phyloP scores from a whole-genome alignment of 2,329 filamentous ascomycete genomes.

The Dactylellina cionopaga region DNA sequence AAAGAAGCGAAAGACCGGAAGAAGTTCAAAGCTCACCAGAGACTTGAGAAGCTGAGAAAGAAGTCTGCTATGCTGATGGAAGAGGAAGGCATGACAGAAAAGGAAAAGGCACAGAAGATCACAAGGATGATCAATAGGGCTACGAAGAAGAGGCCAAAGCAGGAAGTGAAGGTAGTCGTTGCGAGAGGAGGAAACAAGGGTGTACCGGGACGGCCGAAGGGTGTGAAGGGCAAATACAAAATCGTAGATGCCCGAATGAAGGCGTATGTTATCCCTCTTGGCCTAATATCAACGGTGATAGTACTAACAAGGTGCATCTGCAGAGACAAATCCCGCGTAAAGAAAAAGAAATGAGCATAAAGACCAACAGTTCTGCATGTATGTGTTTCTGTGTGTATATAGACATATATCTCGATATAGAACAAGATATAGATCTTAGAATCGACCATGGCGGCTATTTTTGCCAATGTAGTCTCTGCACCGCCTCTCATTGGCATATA shows the following conservation, averaged over 20 bases:
- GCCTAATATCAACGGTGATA: not conserved
- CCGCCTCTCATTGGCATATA: no score
- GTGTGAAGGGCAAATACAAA: slow-evolving; percentile 95
- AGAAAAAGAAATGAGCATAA: slow-evolving; percentile 73
- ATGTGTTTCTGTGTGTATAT: slow-evolving; percentile 15
- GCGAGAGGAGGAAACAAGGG: slow-evolving; percentile 85
- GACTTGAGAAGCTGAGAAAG: slow-evolving; percentile 93
- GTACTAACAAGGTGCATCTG: slow-evolving; percentile 65
- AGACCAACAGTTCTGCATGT: not conserved
- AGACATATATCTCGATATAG: not conserved
- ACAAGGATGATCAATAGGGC: slow-evolving; percentile 82
- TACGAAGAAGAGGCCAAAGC: slow-evolving; percentile 84
- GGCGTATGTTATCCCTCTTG: slow-evolving; percentile 75
- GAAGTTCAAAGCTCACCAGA: slow-evolving; percentile 92
- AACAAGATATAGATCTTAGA: not conserved
- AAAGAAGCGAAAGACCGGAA: slow-evolving; percentile 95
- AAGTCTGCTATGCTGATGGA: slow-evolving; percentile 90
- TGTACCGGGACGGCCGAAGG: slow-evolving; percentile 84
- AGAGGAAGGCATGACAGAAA: slow-evolving; percentile 92
- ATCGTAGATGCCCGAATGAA: slow-evolving; percentile 96
- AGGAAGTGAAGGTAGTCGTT: slow-evolving; percentile 86
- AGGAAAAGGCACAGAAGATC: slow-evolving; percentile 91
- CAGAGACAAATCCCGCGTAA: slow-evolving; percentile 75
- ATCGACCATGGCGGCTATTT: not conserved
- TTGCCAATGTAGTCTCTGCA: no score